Evolutionary conservation across 306 rosid genomes (phyloP).

Genomic region (Ceratonia siliqua): DNA sequence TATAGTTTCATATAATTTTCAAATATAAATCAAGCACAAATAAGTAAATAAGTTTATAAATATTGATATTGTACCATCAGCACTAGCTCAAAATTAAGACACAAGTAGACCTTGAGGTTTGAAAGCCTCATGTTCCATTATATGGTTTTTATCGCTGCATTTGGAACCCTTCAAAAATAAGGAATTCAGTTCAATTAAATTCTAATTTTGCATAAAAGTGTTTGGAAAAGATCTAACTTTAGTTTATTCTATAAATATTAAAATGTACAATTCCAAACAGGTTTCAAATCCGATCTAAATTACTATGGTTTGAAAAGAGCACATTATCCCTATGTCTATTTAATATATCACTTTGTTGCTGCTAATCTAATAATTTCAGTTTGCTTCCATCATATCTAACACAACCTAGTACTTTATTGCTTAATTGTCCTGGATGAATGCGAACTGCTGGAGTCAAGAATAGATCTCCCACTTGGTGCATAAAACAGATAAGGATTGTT

Average conservation of each 20-base stretch:
- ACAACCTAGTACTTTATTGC: constrained; percentile 10
- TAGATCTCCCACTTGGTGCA: no score
- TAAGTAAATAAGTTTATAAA: constrained; percentile 7
- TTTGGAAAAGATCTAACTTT: constrained; percentile 1
- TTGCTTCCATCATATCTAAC: constrained; percentile 1
- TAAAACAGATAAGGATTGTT: no score
- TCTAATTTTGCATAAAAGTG: constrained; percentile 10
- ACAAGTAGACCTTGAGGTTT: neutral
- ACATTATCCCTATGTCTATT: neutral
- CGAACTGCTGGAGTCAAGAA: constrained; percentile 1
- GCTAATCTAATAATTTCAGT: constrained; percentile 20
- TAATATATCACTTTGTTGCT: neutral
- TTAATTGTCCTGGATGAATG: constrained; percentile 1
- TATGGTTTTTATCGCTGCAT: neutral
- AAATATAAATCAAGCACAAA: constrained; percentile 5
- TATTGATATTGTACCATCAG: constrained; percentile 21
- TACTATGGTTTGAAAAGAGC: no score
- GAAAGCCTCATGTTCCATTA: neutral
- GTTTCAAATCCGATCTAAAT: neutral
- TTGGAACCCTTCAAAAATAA: neutral
- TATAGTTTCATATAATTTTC: constrained; percentile 21
- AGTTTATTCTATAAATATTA: constrained; percentile 6
- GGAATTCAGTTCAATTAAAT: neutral
- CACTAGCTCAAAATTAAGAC: constrained; percentile 15
- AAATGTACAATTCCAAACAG: neutral